phyloP scores from a whole-genome alignment of 1,139 yeast species.

The Spencermartinsiella ligniputridi region DNA sequence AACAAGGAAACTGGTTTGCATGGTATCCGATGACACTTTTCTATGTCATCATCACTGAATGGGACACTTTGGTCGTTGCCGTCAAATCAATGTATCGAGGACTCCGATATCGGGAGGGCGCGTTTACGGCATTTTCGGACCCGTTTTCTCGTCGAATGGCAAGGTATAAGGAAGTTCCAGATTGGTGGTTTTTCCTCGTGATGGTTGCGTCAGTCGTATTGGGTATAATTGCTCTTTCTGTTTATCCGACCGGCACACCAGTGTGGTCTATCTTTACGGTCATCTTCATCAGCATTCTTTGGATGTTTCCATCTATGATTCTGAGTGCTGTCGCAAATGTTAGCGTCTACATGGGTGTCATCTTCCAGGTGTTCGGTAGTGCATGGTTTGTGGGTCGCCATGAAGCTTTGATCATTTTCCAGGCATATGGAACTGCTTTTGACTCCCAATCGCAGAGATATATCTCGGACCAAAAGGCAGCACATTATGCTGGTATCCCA shows the following conservation, averaged over 20 bases:
- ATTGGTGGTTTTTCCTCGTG: conserved; percentile 49
- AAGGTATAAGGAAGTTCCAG: conserved; percentile 55
- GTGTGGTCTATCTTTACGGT: conserved; percentile 46
- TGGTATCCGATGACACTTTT: conserved; percentile 20
- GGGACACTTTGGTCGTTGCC: conserved; percentile 18
- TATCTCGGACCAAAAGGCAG: conserved; percentile 52
- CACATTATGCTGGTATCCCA: conserved; percentile 55
- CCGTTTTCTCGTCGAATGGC: conserved; percentile 46
- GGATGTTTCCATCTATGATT: conserved; percentile 48
- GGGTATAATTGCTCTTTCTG: conserved; percentile 44
- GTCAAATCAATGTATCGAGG: conserved; percentile 8
- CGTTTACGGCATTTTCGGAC: conserved; percentile 32
- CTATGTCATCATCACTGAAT: conserved; percentile 18
- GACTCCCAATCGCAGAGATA: conserved; percentile 48
- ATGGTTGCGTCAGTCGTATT: conserved; percentile 44
- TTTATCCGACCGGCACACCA: conserved; percentile 40
- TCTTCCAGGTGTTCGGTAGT: conserved; percentile 53
- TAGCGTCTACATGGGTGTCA: conserved; percentile 49
- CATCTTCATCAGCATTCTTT: conserved; percentile 47
- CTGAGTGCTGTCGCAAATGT: conserved; percentile 49
- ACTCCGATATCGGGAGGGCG: neutral
- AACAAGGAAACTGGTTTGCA: conserved; percentile 24
- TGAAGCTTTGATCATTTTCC: conserved; percentile 50
- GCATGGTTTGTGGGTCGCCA: conserved; percentile 60
- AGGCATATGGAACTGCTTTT: conserved; percentile 53